These are phyloP conservation scores for Talaromyces sp. DNA, from an alignment of 2,329 filamentous ascomycete genomes.

Conservation along the genomic window DNA sequence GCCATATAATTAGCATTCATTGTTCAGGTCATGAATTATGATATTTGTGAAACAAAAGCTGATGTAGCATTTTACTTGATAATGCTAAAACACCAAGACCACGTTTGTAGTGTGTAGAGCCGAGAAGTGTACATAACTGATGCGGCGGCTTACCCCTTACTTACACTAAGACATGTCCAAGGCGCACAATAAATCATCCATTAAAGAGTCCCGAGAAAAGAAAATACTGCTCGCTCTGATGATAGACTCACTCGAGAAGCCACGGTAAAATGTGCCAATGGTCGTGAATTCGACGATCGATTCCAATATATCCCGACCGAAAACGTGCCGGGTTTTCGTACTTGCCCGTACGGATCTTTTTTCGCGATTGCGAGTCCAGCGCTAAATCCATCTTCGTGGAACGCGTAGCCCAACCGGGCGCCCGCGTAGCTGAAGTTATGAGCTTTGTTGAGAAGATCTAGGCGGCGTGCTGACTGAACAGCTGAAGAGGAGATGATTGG, in stretches of 20 bases:
- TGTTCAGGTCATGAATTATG: neutral
- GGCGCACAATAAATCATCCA: neutral
- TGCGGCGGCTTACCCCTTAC: neutral
- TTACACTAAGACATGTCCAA: neutral
- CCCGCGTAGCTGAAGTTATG: conserved; percentile 11
- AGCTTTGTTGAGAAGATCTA: neutral
- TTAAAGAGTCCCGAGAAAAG: neutral
- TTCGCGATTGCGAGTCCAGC: conserved; percentile 1
- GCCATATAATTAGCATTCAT: neutral
- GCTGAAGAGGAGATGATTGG: neutral
- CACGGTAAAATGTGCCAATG: neutral
- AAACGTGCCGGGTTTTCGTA: conserved; percentile 8
- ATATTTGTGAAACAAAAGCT: neutral
- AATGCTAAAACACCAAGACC: neutral
- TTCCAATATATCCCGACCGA: neutral
- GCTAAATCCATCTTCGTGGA: conserved; percentile 16
- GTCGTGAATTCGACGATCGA: neutral
- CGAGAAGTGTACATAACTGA: neutral
- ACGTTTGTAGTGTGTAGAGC: neutral
- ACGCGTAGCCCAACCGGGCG: conserved; percentile 16
- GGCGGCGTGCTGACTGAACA: neutral
- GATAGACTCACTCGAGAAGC: neutral
- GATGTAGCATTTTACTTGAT: neutral
- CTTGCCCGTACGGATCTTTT: neutral
- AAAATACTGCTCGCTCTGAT: neutral